Base-by-base conservation (phyloP, 176 grass and related monocot genomes). In the Areca catechu region DNA sequence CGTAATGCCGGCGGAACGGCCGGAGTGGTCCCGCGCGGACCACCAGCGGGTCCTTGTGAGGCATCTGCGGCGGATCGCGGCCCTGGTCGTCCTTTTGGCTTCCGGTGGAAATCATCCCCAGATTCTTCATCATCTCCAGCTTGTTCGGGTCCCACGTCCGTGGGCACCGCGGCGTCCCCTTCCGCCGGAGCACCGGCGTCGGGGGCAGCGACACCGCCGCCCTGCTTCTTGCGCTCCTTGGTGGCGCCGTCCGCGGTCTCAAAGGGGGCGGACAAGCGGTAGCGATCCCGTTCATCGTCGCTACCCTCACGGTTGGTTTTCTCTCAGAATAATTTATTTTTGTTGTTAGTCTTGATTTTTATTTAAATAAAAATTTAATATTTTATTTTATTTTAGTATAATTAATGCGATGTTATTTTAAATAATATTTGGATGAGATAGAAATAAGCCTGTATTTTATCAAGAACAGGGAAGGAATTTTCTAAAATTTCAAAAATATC, bases 61-160 rank as follows among this genome's bases (percentile, higher is more conserved):
- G 28, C 28, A 30, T 30, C 28, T 30, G 28, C 28, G 28, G 28
- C 28, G 5, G 3, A 30, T 30, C 28, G 18, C 47, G 65, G 65
- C 74, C 7, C 6, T 19, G 62, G 62, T 25, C 56, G 5, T 52
- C 74, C 22, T 67, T 56, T 1, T n/a, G 27, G 67, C 71, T 29
- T 59, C 53, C 77, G 49, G 22, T 55, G 68, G 28, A 30, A 30
- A 30, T n/a, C n/a, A 92, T 98, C 10, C 93, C 93, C 65, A 98
- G 64, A 81, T 75, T 79, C 78, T 85, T 98, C 93, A 92, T 98
- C 87, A 88, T 92, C 66, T 92, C 87, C 34, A 98, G 53, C 59
- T 98, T 87, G 69, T 88, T 78, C 21, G 62, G 65, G 51, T 83
- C 71, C n/a, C 55, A 61, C 23, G 19, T 80, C 87, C 49, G 72